phyloP scores from a whole-genome alignment of 495 filamentous ascomycete genomes.

The Talaromyces ruber region DNA sequence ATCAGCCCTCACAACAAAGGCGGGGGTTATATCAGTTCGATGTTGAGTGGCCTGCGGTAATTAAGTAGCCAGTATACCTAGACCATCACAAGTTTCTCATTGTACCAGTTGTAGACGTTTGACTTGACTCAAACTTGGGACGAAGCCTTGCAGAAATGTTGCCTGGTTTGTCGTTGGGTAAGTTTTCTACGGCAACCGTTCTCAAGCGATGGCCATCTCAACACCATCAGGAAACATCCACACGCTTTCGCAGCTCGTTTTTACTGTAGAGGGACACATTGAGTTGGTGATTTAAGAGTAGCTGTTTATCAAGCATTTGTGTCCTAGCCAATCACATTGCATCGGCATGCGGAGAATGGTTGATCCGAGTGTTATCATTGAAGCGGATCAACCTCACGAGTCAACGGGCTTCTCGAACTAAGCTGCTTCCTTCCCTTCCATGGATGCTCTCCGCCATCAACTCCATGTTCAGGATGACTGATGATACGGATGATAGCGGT shows the following conservation, averaged over 20 bases:
- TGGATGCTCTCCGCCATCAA: neutral
- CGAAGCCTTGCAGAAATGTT: neutral
- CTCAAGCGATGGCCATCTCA: neutral
- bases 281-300: neutral
- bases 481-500: conserved; percentile 33
- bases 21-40: neutral
- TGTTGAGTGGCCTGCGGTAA: neutral
- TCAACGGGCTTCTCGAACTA: neutral
- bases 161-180: neutral
- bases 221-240: neutral
- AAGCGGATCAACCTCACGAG: neutral
- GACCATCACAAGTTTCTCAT: neutral
- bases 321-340: neutral
- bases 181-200: neutral
- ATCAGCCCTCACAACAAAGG: neutral
- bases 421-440: neutral
- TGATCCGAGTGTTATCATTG: neutral
- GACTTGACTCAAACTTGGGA: neutral
- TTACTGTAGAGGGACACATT: neutral
- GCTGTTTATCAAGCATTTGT: neutral
- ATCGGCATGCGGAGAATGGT: neutral
- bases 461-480: conserved; percentile 15
- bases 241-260: neutral
- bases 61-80: neutral
- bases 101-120: neutral